A percentile compares a stretch with the other conserved stretches of the same genome.
Evolutionary conservation across 1,284 basidiomycete genomes (phyloP).

Genomic region (Omphalotus olearius): DNA sequence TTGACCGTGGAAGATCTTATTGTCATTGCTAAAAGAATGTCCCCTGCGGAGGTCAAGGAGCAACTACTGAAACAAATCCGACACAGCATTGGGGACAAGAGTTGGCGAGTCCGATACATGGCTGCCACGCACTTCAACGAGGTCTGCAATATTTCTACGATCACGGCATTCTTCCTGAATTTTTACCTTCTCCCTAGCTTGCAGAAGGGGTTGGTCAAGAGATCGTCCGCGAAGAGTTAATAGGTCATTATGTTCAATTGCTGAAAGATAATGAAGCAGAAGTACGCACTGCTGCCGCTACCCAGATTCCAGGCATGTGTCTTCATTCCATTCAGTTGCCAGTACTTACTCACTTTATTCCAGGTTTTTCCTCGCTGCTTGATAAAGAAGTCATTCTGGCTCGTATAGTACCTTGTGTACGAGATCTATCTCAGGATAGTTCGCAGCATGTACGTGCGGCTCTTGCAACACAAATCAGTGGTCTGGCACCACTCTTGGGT

Average conservation of each 20-base stretch:
- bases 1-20: conserved; percentile 97
- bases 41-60: conserved; percentile 86
- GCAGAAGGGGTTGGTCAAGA: conserved; percentile 90
- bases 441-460: conserved; percentile 98
- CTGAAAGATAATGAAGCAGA: conserved; percentile 99
- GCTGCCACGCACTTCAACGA: conserved; percentile 98
- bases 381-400: conserved; percentile 94
- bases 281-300: conserved; percentile 93
- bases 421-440: conserved; percentile 89
- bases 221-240: conserved; percentile 92
- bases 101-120: conserved; percentile 99
- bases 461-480: conserved; percentile 94
- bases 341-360: not conserved
- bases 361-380: conserved; percentile 93
- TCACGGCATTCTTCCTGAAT: not conserved
- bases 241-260: conserved; percentile 89
- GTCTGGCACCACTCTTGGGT: conserved; percentile 93
- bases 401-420: conserved; percentile 93
- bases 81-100: conserved; percentile 89
- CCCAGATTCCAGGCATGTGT: conserved; percentile 87
- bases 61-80: conserved; percentile 88
- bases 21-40: conserved; percentile 83
- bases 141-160: conserved; percentile 35
- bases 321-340: not conserved
- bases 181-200: conserved; percentile 44